Base-by-base conservation (phyloP, 1,139 yeast genomes). In the Candida tunisiensis region DNA sequence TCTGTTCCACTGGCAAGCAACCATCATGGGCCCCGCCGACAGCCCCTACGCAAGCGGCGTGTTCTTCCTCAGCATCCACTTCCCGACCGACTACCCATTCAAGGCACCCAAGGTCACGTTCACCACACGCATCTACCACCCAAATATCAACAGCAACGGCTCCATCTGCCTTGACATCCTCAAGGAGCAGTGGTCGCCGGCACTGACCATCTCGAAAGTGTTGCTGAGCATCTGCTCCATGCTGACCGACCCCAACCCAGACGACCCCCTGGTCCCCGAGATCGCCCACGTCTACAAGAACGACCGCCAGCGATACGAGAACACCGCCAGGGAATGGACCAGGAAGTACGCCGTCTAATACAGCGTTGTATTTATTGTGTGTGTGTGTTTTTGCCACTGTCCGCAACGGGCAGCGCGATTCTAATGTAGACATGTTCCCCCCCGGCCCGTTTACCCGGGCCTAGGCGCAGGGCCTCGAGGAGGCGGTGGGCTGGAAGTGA, bases 251-350 rank as follows among this genome's bases (percentile, higher is more conserved):
- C 96, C 98, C 30, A 88, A 88, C 51, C 98, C 98, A 18, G 98
- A 88, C 55, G 98, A 88, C 63, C 98, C 98, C 34, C 71, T 91
- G 52, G 99, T 88, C 26, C 96, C 96, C 16, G 98, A 88, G 59
- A 88, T 88, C 46, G 98, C 98, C 34, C 93, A 88, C 52, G 72
- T 83, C 41, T 91, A 88, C 65, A 85, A 85, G 65, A 82, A 83
- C 41, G 96, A 88, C 60, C 70, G 93, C 53, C 65, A 83, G 33
- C 80, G 85, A 57, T 88, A 85, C 55, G 96, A 88, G 60, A 82
- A 93, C 40, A 85, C 93, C 35, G 99, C 99, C 31, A 75, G 78
- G 51, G 99, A 88, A 62, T 88, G 98, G 96, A 88, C 98, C 28
- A 78, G 88, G 64, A 88, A 88, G 61, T 88, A 80, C 56, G 98